These are phyloP conservation scores for Lindgomyces ingoldianus DNA, from an alignment of 495 filamentous ascomycete genomes.

Conservation along the genomic window DNA sequence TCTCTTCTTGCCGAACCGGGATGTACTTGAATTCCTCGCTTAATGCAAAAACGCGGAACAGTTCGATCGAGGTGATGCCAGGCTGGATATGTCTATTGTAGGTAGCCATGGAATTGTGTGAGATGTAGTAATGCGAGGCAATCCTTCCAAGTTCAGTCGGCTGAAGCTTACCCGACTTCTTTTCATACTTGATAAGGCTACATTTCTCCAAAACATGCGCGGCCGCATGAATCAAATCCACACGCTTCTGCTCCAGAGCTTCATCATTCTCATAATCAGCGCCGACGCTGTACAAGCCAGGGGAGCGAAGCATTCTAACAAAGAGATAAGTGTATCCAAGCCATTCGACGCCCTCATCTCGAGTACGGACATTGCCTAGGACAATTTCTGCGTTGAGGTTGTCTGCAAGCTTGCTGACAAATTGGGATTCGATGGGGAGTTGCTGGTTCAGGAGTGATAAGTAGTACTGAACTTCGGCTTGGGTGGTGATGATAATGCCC, in stretches of 20 bases:
- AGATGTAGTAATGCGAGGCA: conserved; percentile 97
- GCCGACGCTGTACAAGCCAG: conserved; percentile 93
- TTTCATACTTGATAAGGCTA: conserved; percentile 91
- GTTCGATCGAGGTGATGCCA: conserved; percentile 83
- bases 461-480: conserved; percentile 94
- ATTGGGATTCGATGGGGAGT: conserved; percentile 94
- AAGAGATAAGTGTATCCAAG: conserved; percentile 98
- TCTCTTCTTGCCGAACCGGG: conserved; percentile 95
- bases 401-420: conserved; percentile 89
- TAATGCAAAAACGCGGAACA: conserved; percentile 96
- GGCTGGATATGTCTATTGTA: conserved; percentile 97
- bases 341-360: conserved; percentile 97
- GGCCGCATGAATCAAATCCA: conserved; percentile 94
- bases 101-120: conserved; percentile 90
- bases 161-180: conserved; percentile 85
- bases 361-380: conserved; percentile 86
- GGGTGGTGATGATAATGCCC: conserved; percentile 97
- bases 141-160: conserved; percentile 93
- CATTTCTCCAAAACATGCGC: conserved; percentile 84
- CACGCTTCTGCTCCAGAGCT: conserved; percentile 89
- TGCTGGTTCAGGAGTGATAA: conserved; percentile 95
- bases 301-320: conserved; percentile 95
- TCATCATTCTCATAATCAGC: conserved; percentile 93
- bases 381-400: conserved; percentile 98
- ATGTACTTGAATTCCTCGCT: conserved; percentile 99